Conservation (phyloP, 805 yeast genomes). For the Pichia manshurica region DNA sequence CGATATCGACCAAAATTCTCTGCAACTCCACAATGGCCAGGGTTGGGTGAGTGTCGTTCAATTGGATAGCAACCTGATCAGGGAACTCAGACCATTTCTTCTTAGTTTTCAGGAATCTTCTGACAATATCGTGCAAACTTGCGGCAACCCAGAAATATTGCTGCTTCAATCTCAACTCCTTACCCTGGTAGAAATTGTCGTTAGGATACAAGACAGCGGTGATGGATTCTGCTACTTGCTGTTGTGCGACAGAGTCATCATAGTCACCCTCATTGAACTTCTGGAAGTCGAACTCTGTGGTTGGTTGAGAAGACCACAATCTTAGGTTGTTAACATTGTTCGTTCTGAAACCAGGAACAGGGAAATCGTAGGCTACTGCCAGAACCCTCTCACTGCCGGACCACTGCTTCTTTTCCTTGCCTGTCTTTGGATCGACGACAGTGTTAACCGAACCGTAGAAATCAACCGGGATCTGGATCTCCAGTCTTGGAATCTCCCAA, state of each 20-base stretch:
- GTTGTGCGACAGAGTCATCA: conserved; percentile 72
- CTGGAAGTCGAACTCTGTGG: conserved; percentile 84
- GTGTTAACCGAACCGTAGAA: conserved; percentile 79
- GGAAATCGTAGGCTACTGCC: conserved; percentile 88
- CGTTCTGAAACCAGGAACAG: conserved; percentile 86
- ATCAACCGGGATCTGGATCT: conserved; percentile 83
- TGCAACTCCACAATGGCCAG: conserved; percentile 85
- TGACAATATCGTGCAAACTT: conserved; percentile 81
- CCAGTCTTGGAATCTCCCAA: conserved; percentile 87
- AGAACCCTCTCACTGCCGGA: conserved; percentile 82
- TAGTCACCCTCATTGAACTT: conserved; percentile 92
- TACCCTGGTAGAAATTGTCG: conserved; percentile 87
- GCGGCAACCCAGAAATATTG: conserved; percentile 98
- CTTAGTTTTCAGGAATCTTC: conserved; percentile 77
- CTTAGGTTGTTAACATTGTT: conserved; percentile 81
- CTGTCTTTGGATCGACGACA: conserved; percentile 45
- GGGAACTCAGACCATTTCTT: conserved; percentile 79
- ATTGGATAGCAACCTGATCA: conserved; percentile 83
- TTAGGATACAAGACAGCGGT: conserved; percentile 92
- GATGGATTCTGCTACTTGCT: conserved; percentile 85
- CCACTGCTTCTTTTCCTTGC: conserved; percentile 63
- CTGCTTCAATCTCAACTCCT: conserved; percentile 87
- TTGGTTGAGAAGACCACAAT: conserved; percentile 85
- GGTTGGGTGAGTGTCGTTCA: conserved; percentile 94
- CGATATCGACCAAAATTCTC: conserved; percentile 79